Conservation (phyloP, 257 asterid species). For the Thymus mandschuricus region DNA sequence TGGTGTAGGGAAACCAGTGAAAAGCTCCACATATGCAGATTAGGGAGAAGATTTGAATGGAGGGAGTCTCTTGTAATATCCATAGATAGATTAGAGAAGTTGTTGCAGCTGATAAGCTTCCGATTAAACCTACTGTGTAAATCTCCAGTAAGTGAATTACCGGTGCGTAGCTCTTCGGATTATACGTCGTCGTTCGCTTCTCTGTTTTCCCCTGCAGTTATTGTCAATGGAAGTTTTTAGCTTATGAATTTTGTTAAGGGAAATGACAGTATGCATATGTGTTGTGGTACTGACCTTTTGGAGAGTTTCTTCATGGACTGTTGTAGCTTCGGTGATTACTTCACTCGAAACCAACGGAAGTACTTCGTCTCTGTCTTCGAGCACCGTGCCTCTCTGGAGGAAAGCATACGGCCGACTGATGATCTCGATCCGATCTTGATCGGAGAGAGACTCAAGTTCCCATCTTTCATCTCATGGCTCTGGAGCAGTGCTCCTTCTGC, state of each 20-base stretch:
- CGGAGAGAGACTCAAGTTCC: conserved; percentile 49
- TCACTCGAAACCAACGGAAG: conserved; percentile 41
- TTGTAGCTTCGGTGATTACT: not conserved
- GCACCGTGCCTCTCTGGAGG: conserved; percentile 48
- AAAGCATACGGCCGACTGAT: conserved; percentile 63
- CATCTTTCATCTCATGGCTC: conserved; percentile 71
- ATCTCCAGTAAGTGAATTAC: conserved; percentile 50
- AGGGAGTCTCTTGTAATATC: conserved; percentile 41
- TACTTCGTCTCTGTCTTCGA: conserved; percentile 56
- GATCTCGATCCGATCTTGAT: conserved; percentile 54
- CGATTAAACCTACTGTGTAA: conserved; percentile 56
- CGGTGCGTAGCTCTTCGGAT: conserved; percentile 25
- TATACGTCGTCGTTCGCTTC: conserved; percentile 22
- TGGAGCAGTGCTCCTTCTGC: conserved; percentile 73
- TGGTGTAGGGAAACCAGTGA: conserved; percentile 64
- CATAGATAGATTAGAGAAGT: conserved; percentile 49
- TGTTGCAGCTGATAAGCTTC: conserved; percentile 63
- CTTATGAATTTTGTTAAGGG: not conserved
- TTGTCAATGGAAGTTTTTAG: conserved; percentile 20
- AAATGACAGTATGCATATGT: not conserved
- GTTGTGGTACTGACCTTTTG: conserved; percentile 41
- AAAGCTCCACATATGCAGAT: conserved; percentile 55
- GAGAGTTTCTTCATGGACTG: conserved; percentile 5
- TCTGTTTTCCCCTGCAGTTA: conserved; percentile 42
- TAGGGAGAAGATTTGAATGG: conserved; percentile 45